Evolutionary conservation across 106 monocot species (phyloP).

Genomic region (Apostasia ramifera): DNA sequence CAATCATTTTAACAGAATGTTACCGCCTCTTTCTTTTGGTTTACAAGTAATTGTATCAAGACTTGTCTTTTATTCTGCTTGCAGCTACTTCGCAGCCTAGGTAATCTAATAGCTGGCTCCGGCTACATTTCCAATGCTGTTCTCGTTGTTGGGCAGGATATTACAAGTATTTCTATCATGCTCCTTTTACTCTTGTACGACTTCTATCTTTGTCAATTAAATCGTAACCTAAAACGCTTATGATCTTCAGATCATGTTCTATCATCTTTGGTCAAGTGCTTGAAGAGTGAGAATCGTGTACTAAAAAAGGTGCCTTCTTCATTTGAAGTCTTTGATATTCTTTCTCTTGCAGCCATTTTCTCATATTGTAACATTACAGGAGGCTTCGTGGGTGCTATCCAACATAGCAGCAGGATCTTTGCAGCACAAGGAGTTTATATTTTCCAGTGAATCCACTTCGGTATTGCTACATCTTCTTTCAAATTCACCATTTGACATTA

Average conservation of each 20-base stretch:
- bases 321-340: background rate
- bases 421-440: conserved; percentile 78
- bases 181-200: background rate
- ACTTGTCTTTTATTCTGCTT: background rate
- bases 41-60: no score
- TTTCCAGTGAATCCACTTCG: conserved; percentile 52
- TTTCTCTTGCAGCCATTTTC: background rate
- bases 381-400: conserved; percentile 88
- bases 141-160: conserved; percentile 52
- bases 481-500: conserved; percentile 75
- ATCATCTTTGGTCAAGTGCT: conserved; percentile 68
- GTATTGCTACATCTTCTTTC: conserved; percentile 58
- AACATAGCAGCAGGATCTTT: conserved; percentile 80
- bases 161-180: conserved; percentile 39
- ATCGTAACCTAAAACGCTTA: conserved; percentile 6
- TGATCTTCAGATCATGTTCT: conserved; percentile 55
- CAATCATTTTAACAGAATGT: no score
- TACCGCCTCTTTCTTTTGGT: background rate
- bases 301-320: conserved; percentile 62
- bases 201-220: conserved; percentile 1
- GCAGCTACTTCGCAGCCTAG: conserved; percentile 89
- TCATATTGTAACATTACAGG: conserved; percentile 30
- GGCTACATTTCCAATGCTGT: conserved; percentile 42
- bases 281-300: conserved; percentile 74
- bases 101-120: conserved; percentile 82